phyloP scores from a whole-genome alignment of 2,329 filamentous ascomycete species.

The Fusarium tanahbumbuense region DNA sequence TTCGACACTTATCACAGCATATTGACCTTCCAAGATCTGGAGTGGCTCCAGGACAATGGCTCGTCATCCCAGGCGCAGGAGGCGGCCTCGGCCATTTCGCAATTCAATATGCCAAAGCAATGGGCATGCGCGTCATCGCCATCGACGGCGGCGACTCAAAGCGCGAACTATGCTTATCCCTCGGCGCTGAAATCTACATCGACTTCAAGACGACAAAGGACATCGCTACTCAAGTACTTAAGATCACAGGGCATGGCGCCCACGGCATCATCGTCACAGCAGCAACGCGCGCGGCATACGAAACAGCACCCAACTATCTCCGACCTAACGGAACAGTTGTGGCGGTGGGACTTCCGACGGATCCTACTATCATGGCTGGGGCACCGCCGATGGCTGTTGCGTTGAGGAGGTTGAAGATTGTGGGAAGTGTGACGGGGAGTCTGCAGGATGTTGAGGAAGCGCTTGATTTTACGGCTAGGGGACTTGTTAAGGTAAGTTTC shows the following conservation, averaged over 20 bases:
- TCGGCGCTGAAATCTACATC: conserved; percentile 78
- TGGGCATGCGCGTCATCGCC: conserved; percentile 82
- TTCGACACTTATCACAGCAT: accelerated
- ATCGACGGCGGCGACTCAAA: conserved; percentile 87
- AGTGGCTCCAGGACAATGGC: conserved; percentile 75
- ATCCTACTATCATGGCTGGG: conserved; percentile 37
- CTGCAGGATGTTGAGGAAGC: conserved; percentile 44
- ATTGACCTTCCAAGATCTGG: conserved; percentile 58
- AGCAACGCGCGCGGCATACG: conserved; percentile 89
- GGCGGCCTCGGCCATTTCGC: conserved; percentile 81
- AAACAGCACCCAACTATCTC: conserved; percentile 87
- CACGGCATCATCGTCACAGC: conserved; percentile 88
- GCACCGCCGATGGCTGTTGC: conserved; percentile 34
- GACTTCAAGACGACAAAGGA: conserved; percentile 82
- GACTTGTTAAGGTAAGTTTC: conserved; percentile 37
- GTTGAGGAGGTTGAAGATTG: conserved; percentile 38
- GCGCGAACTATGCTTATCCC: conserved; percentile 71
- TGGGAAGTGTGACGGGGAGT: conserved; percentile 41
- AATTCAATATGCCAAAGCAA: conserved; percentile 86
- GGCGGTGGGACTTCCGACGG: conserved; percentile 80
- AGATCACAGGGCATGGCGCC: conserved; percentile 80
- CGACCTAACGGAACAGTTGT: conserved; percentile 82
- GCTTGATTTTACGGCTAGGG: conserved; percentile 44
- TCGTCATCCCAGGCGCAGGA: conserved; percentile 87
- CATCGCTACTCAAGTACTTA: conserved; percentile 78